These are phyloP conservation scores for Acer negundo DNA, from an alignment of 345 rosid species.

Conservation along the genomic window DNA sequence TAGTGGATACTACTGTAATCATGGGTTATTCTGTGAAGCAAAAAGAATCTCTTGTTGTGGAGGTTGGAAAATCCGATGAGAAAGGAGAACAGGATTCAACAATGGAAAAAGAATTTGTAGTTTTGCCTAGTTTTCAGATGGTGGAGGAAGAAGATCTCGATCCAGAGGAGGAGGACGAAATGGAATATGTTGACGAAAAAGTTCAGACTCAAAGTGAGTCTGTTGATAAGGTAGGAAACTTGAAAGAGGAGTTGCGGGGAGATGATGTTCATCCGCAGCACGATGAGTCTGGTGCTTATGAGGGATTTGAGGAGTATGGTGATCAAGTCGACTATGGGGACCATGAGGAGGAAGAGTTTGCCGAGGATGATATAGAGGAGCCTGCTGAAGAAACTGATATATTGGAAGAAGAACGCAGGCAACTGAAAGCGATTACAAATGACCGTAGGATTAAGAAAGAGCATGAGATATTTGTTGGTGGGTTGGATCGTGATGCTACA, in stretches of 20 bases:
- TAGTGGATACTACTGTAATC: slow-evolving; percentile 3
- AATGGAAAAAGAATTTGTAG: slow-evolving; percentile 1
- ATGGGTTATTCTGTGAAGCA: neutral
- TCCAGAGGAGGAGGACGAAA: slow-evolving; percentile 22
- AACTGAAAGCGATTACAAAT: slow-evolving; percentile 48
- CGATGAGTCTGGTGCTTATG: slow-evolving; percentile 42
- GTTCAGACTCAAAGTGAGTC: slow-evolving; percentile 21
- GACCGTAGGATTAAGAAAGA: slow-evolving; percentile 58
- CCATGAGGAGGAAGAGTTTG: slow-evolving; percentile 48
- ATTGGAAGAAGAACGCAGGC: slow-evolving; percentile 52
- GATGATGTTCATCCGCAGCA: slow-evolving; percentile 28
- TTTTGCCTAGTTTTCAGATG: neutral
- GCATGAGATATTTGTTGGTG: slow-evolving; percentile 63
- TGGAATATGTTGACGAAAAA: slow-evolving; percentile 10
- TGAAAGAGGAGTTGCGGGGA: slow-evolving; percentile 20
- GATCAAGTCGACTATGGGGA: slow-evolving; percentile 61
- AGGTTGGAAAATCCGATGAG: slow-evolving; percentile 12
- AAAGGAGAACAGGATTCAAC: neutral
- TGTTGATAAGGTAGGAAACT: slow-evolving; percentile 18
- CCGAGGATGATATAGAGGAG: slow-evolving; percentile 47
- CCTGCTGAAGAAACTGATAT: slow-evolving; percentile 38
- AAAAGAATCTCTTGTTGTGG: slow-evolving; percentile 13
- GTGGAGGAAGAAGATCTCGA: slow-evolving; percentile 12
- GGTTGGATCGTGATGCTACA: slow-evolving; percentile 56
- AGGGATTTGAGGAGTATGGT: slow-evolving; percentile 54